Conservation (phyloP, 202 grass and related monocot species). For the Schoenoplectus tabernaemontani region DNA sequence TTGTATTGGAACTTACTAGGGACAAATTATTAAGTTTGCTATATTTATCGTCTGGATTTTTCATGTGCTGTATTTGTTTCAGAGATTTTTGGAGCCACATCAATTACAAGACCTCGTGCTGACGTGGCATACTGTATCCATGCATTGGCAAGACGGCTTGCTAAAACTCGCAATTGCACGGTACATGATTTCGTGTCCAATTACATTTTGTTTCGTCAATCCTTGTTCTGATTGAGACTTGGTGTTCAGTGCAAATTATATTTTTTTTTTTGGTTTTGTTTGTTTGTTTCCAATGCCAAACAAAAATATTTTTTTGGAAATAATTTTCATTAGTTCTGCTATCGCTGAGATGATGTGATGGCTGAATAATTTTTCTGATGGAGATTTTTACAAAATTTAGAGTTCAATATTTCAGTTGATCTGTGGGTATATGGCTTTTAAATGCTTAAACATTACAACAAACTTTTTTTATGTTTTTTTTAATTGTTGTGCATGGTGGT, state of each 20-base stretch:
- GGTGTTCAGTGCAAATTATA: neutral
- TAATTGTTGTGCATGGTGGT: neutral
- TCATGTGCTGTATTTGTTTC: conserved; percentile 26
- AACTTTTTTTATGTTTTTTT: neutral
- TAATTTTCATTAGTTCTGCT: neutral
- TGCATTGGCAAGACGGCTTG: conserved; percentile 61
- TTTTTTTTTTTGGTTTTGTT: neutral
- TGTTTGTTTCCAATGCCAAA: neutral
- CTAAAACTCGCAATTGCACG: conserved; percentile 86
- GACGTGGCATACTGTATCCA: conserved; percentile 94
- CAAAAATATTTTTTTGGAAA: neutral
- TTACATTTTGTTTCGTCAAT: neutral
- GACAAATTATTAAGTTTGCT: neutral
- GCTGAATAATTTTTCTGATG: neutral
- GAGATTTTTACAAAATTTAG: neutral
- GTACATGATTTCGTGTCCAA: conserved; percentile 29
- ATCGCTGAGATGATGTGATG: neutral
- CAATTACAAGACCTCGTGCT: conserved; percentile 46
- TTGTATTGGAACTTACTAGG: neutral
- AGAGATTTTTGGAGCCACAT: conserved; percentile 71
- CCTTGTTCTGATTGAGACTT: neutral
- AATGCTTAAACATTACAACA: neutral
- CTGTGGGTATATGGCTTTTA: neutral
- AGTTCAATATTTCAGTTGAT: neutral
- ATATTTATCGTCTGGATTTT: neutral